These are phyloP conservation scores for Plectosphaerella cucumerina DNA, from an alignment of 2,329 filamentous ascomycete species.

Conservation along the genomic window DNA sequence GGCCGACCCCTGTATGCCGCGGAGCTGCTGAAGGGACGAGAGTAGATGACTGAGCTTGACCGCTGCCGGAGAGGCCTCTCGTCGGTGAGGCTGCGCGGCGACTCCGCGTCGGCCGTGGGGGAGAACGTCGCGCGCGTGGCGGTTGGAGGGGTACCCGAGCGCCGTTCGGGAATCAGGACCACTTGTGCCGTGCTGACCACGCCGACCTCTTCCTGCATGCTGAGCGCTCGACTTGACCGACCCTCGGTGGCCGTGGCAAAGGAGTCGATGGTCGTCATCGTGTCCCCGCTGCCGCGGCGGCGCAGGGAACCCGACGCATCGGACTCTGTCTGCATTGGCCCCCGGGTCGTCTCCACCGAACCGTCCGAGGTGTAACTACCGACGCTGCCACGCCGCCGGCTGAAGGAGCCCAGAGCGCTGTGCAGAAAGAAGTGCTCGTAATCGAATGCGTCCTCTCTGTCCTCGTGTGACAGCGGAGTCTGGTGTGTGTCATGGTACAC, in stretches of 20 bases:
- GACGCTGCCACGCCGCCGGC: constrained; percentile 43
- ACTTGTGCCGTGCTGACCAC: constrained; percentile 1
- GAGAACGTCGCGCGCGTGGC: constrained; percentile 15
- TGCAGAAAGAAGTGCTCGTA: constrained; percentile 96
- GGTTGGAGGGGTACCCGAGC: constrained; percentile 9
- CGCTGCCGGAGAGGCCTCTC: constrained; percentile 13
- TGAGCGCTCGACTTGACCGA: constrained; percentile 30
- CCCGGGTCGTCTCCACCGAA: constrained; percentile 59
- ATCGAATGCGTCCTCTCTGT: constrained; percentile 91
- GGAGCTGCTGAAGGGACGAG: constrained; percentile 38
- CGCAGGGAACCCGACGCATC: constrained; percentile 11
- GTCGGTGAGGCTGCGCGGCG: constrained; percentile 3
- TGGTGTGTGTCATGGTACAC: constrained; percentile 59
- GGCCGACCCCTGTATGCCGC: constrained; percentile 45
- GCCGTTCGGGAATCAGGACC: constrained; percentile 6
- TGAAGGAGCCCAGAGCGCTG: constrained; percentile 80
- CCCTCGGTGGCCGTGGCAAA: constrained; percentile 56
- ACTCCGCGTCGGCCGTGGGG: constrained; percentile 20
- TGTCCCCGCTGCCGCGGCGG: constrained; percentile 43
- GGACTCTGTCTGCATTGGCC: constrained; percentile 26
- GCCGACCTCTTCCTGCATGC: constrained; percentile 13
- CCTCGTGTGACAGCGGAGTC: constrained; percentile 74
- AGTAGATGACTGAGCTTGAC: constrained; percentile 28
- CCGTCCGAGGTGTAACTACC: constrained; percentile 55
- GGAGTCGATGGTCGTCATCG: constrained; percentile 46